These are phyloP conservation scores for Fusarium anthophilum DNA, from an alignment of 2,329 filamentous ascomycete genomes.

Conservation along the genomic window DNA sequence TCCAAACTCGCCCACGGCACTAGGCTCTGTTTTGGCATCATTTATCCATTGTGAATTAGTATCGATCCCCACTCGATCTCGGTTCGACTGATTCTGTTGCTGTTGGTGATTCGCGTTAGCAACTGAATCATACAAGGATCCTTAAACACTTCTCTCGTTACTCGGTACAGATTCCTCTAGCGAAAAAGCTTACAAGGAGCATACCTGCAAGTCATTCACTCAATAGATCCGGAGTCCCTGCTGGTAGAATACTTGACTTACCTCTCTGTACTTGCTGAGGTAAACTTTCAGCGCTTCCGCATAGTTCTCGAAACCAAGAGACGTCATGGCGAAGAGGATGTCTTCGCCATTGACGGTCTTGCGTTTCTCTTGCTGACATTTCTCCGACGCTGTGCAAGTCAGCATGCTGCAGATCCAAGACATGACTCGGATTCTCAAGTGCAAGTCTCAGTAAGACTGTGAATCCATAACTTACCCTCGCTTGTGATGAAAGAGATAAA, in stretches of 20 bases:
- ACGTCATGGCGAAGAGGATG: slow-evolving; percentile 99
- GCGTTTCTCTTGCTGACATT: slow-evolving; percentile 98
- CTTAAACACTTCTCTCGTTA: background rate
- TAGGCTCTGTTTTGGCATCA: slow-evolving; percentile 47
- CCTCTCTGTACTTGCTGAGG: slow-evolving; percentile 95
- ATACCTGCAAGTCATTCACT: background rate
- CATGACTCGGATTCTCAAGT: slow-evolving; percentile 24
- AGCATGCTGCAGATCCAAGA: slow-evolving; percentile 33
- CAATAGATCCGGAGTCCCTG: background rate
- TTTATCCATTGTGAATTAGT: slow-evolving; percentile 47
- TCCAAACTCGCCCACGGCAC: slow-evolving; percentile 52
- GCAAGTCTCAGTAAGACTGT: slow-evolving; percentile 3
- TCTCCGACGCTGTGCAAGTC: slow-evolving; percentile 82
- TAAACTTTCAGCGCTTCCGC: slow-evolving; percentile 98
- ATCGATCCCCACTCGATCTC: slow-evolving; percentile 50
- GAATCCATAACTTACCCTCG: slow-evolving; percentile 74
- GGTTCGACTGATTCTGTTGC: slow-evolving; percentile 55
- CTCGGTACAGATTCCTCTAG: background rate
- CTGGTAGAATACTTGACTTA: slow-evolving; percentile 59
- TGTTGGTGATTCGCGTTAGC: slow-evolving; percentile 29
- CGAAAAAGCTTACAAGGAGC: background rate
- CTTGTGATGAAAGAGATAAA: slow-evolving; percentile 99
- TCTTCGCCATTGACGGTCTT: slow-evolving; percentile 99
- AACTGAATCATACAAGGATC: background rate
- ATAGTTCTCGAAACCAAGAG: slow-evolving; percentile 98